Conservation (phyloP, 2,329 filamentous ascomycete genomes). For the Talaromyces sp. region DNA sequence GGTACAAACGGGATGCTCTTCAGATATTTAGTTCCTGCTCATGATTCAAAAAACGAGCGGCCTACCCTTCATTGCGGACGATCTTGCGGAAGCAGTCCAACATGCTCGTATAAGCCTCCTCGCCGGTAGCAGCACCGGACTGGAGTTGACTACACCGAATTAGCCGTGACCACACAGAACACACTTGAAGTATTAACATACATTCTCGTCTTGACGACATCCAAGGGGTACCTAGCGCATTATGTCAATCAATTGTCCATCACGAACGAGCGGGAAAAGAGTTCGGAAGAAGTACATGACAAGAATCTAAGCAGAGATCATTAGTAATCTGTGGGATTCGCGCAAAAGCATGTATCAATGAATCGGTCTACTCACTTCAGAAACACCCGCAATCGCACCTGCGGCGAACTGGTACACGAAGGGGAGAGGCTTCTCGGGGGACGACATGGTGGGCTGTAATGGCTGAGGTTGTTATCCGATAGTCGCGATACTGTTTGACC, state of each 20-base stretch:
- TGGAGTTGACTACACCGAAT: slow-evolving; percentile 68
- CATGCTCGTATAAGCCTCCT: slow-evolving; percentile 94
- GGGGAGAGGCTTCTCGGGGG: slow-evolving; percentile 66
- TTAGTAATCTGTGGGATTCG: background rate
- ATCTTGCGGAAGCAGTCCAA: slow-evolving; percentile 98
- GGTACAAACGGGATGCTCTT: slow-evolving; percentile 88
- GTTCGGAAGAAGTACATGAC: slow-evolving; percentile 26
- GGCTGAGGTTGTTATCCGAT: background rate
- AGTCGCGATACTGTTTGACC: background rate
- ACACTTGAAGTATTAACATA: slow-evolving; percentile 48
- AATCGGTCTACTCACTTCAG: slow-evolving; percentile 64
- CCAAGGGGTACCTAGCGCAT: slow-evolving; percentile 80
- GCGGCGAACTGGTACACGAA: slow-evolving; percentile 95
- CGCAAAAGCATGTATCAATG: background rate
- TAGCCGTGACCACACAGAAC: background rate
- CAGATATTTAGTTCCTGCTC: background rate
- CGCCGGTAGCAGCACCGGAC: slow-evolving; percentile 65
- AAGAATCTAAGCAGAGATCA: slow-evolving; percentile 24
- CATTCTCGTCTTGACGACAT: slow-evolving; percentile 98
- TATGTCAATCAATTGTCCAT: slow-evolving; percentile 14
- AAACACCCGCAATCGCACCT: slow-evolving; percentile 94
- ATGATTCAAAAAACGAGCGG: background rate
- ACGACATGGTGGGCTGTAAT: slow-evolving; percentile 52
- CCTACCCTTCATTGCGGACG: slow-evolving; percentile 87
- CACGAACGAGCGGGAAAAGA: background rate